Conservation (phyloP, 495 filamentous ascomycete genomes). For the Podospora bellae-mahoneyi region DNA sequence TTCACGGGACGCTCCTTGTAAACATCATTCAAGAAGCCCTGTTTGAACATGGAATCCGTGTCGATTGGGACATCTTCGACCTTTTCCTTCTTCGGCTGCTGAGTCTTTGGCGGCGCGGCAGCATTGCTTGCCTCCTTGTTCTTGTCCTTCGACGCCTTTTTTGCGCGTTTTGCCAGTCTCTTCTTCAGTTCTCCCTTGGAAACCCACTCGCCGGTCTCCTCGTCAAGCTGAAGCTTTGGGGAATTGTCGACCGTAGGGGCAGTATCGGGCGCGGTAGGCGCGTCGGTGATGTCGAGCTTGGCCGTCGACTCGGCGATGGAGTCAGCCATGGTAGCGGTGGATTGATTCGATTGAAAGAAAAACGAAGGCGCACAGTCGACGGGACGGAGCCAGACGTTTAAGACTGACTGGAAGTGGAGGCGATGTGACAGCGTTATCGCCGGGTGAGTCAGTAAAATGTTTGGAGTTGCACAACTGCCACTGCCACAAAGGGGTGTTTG, state of each 20-base stretch:
- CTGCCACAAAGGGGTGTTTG: background rate
- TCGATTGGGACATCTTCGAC: conserved; percentile 51
- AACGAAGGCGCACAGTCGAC: background rate
- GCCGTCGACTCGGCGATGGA: conserved; percentile 49
- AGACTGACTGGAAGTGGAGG: background rate
- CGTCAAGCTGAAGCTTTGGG: conserved; percentile 60
- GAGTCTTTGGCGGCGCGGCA: conserved; percentile 37
- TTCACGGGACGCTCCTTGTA: conserved; percentile 70
- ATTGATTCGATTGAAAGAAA: background rate
- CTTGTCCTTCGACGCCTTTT: conserved; percentile 54
- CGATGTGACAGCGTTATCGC: background rate
- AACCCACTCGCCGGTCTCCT: conserved; percentile 64
- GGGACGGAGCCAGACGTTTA: background rate
- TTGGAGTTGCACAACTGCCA: background rate
- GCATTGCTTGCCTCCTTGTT: conserved; percentile 33
- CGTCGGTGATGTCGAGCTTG: conserved; percentile 59
- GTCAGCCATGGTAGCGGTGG: conserved; percentile 50
- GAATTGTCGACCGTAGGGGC: conserved; percentile 25
- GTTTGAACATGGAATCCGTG: conserved; percentile 74
- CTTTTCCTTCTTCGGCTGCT: conserved; percentile 39
- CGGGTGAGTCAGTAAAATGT: conserved; percentile 3
- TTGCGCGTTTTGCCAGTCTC: conserved; percentile 57
- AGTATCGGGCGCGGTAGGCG: conserved; percentile 41
- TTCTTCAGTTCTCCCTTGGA: conserved; percentile 67
- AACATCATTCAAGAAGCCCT: conserved; percentile 76